These are phyloP conservation scores for Eruca vesicaria DNA, from an alignment of 441 rosid species.

Conservation along the genomic window DNA sequence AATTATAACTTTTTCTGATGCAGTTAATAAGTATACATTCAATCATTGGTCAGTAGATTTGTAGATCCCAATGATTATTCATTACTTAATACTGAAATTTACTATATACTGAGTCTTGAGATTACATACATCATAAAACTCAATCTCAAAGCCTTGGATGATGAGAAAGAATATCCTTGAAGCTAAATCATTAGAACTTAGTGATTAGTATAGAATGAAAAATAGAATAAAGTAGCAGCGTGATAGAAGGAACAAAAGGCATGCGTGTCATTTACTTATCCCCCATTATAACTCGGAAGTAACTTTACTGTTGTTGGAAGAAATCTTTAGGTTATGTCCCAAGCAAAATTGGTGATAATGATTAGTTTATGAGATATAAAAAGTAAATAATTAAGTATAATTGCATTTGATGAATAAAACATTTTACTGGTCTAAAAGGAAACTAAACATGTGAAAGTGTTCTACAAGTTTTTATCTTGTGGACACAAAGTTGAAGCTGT, in stretches of 20 bases:
- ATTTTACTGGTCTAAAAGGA: slow-evolving; percentile 19
- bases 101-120: background rate
- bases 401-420: slow-evolving; percentile 20
- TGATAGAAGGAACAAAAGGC: slow-evolving; percentile 14
- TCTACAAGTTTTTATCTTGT: slow-evolving; percentile 16
- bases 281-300: slow-evolving; percentile 11
- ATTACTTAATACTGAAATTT: background rate
- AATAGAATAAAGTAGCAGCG: background rate
- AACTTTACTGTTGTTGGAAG: slow-evolving; percentile 37
- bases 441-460: slow-evolving; percentile 29
- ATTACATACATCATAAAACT: background rate
- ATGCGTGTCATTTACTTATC: slow-evolving; percentile 28
- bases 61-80: background rate
- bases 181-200: background rate
- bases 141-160: background rate
- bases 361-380: background rate
- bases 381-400: slow-evolving; percentile 16
- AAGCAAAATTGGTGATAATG: slow-evolving; percentile 21
- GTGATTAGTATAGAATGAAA: background rate
- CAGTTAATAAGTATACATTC: slow-evolving; percentile 5
- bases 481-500: slow-evolving; percentile 34
- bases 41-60: background rate
- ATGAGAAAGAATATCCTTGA: slow-evolving; percentile 9
- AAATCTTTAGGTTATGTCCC: slow-evolving; percentile 23
- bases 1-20: slow-evolving; percentile 1